Evolutionary conservation across 345 rosid species (phyloP), one percentile per base, ranked within the genome.

Genomic region (Hevea brasiliensis): DNA sequence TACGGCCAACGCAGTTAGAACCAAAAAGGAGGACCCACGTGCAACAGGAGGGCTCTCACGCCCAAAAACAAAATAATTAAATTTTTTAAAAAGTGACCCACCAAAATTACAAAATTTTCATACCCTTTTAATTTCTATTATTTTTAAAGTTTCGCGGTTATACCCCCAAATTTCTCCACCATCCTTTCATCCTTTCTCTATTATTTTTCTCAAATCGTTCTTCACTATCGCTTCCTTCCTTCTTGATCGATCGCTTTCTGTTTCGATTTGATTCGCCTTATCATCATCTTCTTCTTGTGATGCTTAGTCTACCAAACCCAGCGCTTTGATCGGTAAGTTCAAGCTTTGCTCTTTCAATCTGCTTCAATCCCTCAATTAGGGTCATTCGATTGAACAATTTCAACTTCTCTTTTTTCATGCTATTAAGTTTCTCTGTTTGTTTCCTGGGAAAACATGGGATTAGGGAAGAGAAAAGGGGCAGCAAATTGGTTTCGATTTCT

Each of bases 121-220:
- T 63, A 8, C 44, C 24, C 42, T 48, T 58, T 71, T 58, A 72
- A 72, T 72, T 61, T 72, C 58, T 48, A 27, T 47, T 60, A 45
- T 61, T 74, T 74, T 74, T 57, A 47, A 74, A 74, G 77, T 74
- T 74, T 74, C 77, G 77, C 77, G 77, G 77, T 74, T 60, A 74
- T 53, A 59, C 65, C 77, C 77, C 59, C 72, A 64, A 68, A 67
- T 67, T 67, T 61, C 61, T 67, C n/a, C 59, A 72, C 63, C 75
- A 23, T 40, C 65, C 26, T 8, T 54, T 35, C 65, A 35, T 67
- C 60, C 29, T 63, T 18, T 35, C 68, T 53, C 71, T 44, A 7
- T 50, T 72, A 45, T 9, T 45, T 51, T 60, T 37, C 50, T 17
- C 35, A 60, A 57, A 27, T 67, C 60, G 8, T 35, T 20, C 65